A percentile compares a stretch with the other conserved stretches of the same genome.
Conservation (phyloP, 495 filamentous ascomycete genomes). For the Neurospora sp. region DNA sequence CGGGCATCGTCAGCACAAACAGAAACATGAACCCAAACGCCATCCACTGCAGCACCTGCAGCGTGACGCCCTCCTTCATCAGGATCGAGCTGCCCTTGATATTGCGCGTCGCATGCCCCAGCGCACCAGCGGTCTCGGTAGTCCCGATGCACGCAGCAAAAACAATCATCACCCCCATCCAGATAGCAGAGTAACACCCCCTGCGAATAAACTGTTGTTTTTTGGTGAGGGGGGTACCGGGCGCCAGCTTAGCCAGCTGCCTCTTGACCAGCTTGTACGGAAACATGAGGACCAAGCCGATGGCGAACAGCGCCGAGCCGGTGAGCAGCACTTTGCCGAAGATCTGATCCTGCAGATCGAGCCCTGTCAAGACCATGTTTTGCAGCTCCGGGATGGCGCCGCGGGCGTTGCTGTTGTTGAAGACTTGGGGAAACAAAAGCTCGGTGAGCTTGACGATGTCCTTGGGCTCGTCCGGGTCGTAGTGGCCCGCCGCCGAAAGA, state of each 20-base stretch:
- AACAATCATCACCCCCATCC: neutral
- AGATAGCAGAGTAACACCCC: neutral
- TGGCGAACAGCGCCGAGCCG: conserved; percentile 13
- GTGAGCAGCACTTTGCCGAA: conserved; percentile 16
- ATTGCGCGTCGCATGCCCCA: conserved; percentile 9
- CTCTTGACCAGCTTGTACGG: conserved; percentile 8
- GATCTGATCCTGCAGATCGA: conserved; percentile 15
- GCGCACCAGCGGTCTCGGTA: conserved; percentile 11
- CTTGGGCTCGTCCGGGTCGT: conserved; percentile 1
- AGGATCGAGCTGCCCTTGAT: conserved; percentile 7
- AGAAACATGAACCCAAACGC: conserved; percentile 18
- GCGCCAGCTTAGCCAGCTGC: neutral
- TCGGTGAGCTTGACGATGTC: conserved; percentile 5
- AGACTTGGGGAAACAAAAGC: neutral
- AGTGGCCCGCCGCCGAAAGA: conserved; percentile 7
- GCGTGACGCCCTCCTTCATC: conserved; percentile 14
- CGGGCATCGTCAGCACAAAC: conserved; percentile 16
- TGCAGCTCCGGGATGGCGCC: conserved; percentile 2
- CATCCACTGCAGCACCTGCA: conserved; percentile 28
- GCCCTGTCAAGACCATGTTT: conserved; percentile 14
- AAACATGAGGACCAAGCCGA: conserved; percentile 22
- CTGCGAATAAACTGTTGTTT: neutral
- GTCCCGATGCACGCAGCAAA: conserved; percentile 19
- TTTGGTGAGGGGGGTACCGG: conserved; percentile 1
- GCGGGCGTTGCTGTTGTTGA: neutral